phyloP scores from a whole-genome alignment of 2,329 filamentous ascomycete species.

The Ceratocystis papillata region DNA sequence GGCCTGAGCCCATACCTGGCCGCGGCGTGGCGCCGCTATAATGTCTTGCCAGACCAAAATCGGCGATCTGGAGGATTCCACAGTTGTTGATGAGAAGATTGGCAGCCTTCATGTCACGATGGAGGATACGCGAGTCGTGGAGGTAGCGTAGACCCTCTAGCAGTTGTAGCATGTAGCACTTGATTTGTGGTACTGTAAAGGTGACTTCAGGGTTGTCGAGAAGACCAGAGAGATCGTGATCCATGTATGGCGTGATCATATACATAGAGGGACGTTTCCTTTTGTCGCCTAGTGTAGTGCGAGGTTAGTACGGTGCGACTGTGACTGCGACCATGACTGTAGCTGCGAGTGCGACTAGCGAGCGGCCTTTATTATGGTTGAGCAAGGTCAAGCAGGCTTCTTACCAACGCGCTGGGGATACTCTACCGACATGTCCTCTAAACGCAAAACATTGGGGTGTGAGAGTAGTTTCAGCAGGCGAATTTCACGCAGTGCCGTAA shows the following conservation, averaged over 20 bases:
- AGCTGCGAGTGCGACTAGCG: too few species aligned
- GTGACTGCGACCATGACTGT: neutral
- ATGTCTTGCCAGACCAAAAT: constrained; percentile 88
- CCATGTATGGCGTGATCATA: constrained; percentile 99
- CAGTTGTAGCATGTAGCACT: constrained; percentile 93
- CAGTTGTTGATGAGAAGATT: constrained; percentile 93
- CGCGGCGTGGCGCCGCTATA: constrained; percentile 78
- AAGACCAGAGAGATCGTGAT: constrained; percentile 93
- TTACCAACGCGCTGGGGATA: constrained; percentile 46
- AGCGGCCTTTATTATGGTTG: neutral
- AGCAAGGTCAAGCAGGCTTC: constrained; percentile 33
- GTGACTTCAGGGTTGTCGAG: constrained; percentile 86
- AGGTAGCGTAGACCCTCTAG: constrained; percentile 83
- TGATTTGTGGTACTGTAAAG: constrained; percentile 84
- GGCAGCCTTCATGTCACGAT: constrained; percentile 97
- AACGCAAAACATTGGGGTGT: constrained; percentile 72
- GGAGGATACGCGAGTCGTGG: constrained; percentile 79
- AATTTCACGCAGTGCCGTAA: constrained; percentile 92
- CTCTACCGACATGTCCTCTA: constrained; percentile 96
- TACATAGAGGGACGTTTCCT: constrained; percentile 81
- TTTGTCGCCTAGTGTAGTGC: constrained; percentile 47
- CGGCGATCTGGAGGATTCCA: constrained; percentile 88
- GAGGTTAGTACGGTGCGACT: neutral
- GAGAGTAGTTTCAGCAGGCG: constrained; percentile 93
- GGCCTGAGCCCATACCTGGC: constrained; percentile 67